A percentile compares a stretch with the other conserved stretches of the same genome.
Conservation (phyloP, 192 early-diverging fungal genomes). For the Lobosporangium transversale region DNA sequence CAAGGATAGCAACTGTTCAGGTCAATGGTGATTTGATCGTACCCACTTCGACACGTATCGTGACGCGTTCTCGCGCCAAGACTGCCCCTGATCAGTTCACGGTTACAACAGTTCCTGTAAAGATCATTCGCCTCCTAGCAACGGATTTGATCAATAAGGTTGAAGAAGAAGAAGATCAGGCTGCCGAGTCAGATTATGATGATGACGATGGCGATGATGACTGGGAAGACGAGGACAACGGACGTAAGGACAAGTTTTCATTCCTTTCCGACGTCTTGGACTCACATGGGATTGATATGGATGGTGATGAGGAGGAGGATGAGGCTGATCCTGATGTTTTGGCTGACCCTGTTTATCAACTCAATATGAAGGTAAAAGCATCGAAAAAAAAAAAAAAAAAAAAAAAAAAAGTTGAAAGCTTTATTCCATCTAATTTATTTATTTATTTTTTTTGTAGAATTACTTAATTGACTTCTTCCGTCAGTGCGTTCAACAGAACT, state of each 20-base stretch:
- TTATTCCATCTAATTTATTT: conserved; percentile 18
- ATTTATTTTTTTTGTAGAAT: conserved; percentile 48
- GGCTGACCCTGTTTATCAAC: conserved; percentile 72
- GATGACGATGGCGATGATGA: conserved; percentile 61
- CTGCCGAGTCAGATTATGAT: conserved; percentile 64
- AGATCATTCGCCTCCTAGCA: conserved; percentile 87
- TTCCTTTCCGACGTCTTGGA: conserved; percentile 26
- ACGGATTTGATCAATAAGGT: conserved; percentile 80
- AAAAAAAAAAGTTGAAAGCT: background rate
- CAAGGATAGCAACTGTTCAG: conserved; percentile 67
- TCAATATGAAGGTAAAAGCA: conserved; percentile 68
- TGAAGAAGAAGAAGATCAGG: conserved; percentile 62
- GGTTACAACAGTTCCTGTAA: conserved; percentile 79
- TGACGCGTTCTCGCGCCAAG: conserved; percentile 64
- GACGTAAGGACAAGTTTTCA: conserved; percentile 51
- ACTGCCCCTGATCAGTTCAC: conserved; percentile 85
- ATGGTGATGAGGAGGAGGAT: conserved; percentile 66
- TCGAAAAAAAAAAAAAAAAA: no score
- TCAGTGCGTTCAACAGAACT: conserved; percentile 62
- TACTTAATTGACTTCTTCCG: conserved; percentile 68
- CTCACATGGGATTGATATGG: conserved; percentile 40
- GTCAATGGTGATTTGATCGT: conserved; percentile 88
- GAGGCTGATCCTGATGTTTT: conserved; percentile 73
- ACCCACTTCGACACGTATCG: conserved; percentile 56
- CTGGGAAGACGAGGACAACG: conserved; percentile 69